Evolutionary conservation across 108 stramenopile genomes (phyloP).

Genomic region (Fragilaria crotonensis): DNA sequence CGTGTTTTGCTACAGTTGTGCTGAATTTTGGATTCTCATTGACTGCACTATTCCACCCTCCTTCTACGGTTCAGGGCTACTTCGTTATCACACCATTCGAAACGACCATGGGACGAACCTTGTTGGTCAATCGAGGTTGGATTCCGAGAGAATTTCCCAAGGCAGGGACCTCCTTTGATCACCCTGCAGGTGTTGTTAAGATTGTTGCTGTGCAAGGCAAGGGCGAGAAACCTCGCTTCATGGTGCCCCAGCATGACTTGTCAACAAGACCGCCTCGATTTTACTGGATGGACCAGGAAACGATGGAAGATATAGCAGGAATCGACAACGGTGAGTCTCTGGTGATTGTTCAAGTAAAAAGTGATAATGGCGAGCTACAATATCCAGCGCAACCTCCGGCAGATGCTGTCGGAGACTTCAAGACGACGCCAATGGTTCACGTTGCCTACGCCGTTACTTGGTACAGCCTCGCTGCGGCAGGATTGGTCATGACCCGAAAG

Average conservation of each 20-base stretch:
- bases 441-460: conserved; percentile 82
- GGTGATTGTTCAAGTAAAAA: background rate
- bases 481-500: conserved; percentile 78
- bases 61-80: conserved; percentile 58
- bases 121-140: conserved; percentile 87
- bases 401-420: conserved; percentile 65
- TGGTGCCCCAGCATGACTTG: conserved; percentile 35
- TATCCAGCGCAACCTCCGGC: conserved; percentile 36
- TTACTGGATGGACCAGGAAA: conserved; percentile 65
- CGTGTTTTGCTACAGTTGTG: no score
- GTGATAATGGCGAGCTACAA: conserved; percentile 7
- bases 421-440: conserved; percentile 67
- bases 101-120: conserved; percentile 11
- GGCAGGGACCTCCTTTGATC: conserved; percentile 25
- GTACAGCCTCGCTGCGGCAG: conserved; percentile 77
- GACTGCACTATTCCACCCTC: no score
- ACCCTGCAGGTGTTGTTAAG: conserved; percentile 36
- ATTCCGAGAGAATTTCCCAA: conserved; percentile 50
- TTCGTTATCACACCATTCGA: conserved; percentile 68
- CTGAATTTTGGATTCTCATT: no score
- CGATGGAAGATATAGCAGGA: conserved; percentile 46
- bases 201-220: conserved; percentile 39
- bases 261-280: conserved; percentile 35
- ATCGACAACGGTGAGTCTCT: background rate
- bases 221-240: conserved; percentile 41